phyloP scores from a whole-genome alignment of 1,284 basidiomycete species.

The Lentinula novae-zelandiae region DNA sequence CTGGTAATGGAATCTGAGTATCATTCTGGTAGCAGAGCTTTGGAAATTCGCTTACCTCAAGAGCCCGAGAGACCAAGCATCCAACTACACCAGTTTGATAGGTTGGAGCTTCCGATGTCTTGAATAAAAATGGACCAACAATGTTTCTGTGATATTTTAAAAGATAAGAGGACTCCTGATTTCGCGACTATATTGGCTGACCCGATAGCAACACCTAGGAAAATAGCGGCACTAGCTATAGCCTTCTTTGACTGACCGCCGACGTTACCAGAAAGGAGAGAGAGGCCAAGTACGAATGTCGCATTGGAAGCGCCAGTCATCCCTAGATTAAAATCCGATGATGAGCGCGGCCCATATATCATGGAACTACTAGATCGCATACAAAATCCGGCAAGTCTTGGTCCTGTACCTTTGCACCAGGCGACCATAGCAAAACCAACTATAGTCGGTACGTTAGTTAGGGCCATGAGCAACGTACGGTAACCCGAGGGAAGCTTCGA shows the following conservation, averaged over 20 bases:
- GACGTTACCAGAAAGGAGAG: slow-evolving; percentile 42
- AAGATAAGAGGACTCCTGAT: background rate
- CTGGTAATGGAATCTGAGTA: slow-evolving; percentile 10
- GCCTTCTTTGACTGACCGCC: slow-evolving; percentile 43
- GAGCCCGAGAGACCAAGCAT: slow-evolving; percentile 31
- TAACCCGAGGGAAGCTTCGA: slow-evolving; percentile 19
- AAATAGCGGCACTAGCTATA: slow-evolving; percentile 22
- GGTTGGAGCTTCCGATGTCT: slow-evolving; percentile 30
- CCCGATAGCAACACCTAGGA: slow-evolving; percentile 27
- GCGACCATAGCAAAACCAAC: slow-evolving; percentile 25
- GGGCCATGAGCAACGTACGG: slow-evolving; percentile 23
- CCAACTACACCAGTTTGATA: slow-evolving; percentile 39
- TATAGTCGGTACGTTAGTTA: slow-evolving; percentile 23
- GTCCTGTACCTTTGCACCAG: slow-evolving; percentile 20
- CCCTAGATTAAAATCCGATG: slow-evolving; percentile 12
- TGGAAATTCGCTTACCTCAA: slow-evolving; percentile 12
- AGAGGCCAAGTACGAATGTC: slow-evolving; percentile 40
- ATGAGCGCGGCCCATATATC: background rate
- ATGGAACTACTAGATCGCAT: background rate
- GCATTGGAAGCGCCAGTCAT: slow-evolving; percentile 39
- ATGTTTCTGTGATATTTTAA: slow-evolving; percentile 35
- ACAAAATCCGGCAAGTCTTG: slow-evolving; percentile 24
- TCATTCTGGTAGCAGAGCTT: background rate
- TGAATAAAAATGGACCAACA: slow-evolving; percentile 36
- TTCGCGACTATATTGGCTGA: slow-evolving; percentile 15